Evolutionary conservation across 1,139 yeast genomes (phyloP).

Genomic region (Diutina siamensis): DNA sequence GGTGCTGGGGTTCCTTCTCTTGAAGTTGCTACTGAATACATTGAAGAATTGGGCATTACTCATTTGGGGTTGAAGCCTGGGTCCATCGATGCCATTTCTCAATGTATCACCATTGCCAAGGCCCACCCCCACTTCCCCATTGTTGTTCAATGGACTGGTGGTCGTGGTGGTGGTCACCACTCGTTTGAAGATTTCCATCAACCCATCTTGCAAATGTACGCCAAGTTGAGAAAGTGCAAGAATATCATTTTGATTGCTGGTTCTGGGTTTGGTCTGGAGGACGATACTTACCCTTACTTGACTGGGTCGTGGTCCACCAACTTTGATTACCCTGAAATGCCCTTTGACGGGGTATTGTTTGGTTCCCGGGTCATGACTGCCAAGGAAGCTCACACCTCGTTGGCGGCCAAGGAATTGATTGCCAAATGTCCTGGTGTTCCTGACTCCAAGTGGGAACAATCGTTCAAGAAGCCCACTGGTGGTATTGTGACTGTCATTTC

Average conservation of each 20-base stretch:
- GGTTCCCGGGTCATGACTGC: conserved; percentile 98
- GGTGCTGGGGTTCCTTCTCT: conserved; percentile 99
- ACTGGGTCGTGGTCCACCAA: conserved; percentile 90
- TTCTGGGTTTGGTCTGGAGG: conserved; percentile 95
- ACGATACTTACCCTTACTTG: conserved; percentile 92
- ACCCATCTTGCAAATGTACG: conserved; percentile 90
- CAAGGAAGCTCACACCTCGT: conserved; percentile 89
- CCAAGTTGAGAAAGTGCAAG: conserved; percentile 83
- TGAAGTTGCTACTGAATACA: conserved; percentile 95
- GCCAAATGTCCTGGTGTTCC: conserved; percentile 84
- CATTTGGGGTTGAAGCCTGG: conserved; percentile 98
- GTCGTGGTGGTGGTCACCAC: conserved; percentile 99
- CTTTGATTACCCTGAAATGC: conserved; percentile 95
- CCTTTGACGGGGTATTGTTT: conserved; percentile 91
- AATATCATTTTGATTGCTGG: conserved; percentile 92
- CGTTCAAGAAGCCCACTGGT: conserved; percentile 93
- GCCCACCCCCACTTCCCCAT: conserved; percentile 95
- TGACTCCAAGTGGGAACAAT: conserved; percentile 83
- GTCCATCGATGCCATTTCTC: conserved; percentile 83
- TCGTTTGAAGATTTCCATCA: conserved; percentile 98
- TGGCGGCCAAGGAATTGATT: conserved; percentile 88
- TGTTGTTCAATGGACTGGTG: conserved; percentile 99
- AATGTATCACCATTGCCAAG: conserved; percentile 81
- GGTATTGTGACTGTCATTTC: conserved; percentile 93
- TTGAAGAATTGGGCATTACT: conserved; percentile 82